Conservation (phyloP, 306 rosid genomes). For the Astragalus glycyphyllos region DNA sequence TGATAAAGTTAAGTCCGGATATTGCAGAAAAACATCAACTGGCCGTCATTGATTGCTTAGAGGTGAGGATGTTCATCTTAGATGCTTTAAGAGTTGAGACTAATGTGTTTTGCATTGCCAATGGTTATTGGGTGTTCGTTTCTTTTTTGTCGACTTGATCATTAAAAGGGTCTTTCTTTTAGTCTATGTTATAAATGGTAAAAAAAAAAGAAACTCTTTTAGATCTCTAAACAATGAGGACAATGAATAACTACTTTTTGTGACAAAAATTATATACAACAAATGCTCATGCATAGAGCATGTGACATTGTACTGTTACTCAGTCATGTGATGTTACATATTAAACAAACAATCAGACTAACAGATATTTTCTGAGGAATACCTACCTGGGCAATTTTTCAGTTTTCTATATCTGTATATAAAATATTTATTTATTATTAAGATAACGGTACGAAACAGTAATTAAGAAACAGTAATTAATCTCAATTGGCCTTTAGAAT, state of each 20-base stretch:
- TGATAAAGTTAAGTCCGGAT: slow-evolving; percentile 84
- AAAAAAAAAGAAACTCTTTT: slow-evolving; percentile 10
- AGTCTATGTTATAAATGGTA: not conserved
- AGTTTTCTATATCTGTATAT: not conserved
- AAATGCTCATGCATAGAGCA: slow-evolving; percentile 11
- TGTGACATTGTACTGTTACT: slow-evolving; percentile 5
- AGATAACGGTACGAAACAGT: too few species aligned
- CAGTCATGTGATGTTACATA: not conserved
- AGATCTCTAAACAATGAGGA: slow-evolving; percentile 17
- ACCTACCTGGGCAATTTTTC: not conserved
- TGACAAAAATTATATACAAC: slow-evolving; percentile 7
- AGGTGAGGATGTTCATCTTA: slow-evolving; percentile 58
- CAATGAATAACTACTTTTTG: not conserved
- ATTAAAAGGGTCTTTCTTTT: not conserved
- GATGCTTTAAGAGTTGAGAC: slow-evolving; percentile 28
- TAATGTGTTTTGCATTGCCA: slow-evolving; percentile 19
- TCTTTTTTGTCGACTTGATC: slow-evolving; percentile 9
- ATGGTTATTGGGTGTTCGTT: not conserved
- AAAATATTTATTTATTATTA: not conserved
- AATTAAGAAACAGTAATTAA: slow-evolving; percentile 10
- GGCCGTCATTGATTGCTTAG: slow-evolving; percentile 98
- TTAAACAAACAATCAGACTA: slow-evolving; percentile 1
- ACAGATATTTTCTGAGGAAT: not conserved
- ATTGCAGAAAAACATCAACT: slow-evolving; percentile 96
- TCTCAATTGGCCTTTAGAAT: slow-evolving; percentile 23